Evolutionary conservation across 345 rosid genomes (phyloP).

Genomic region (Pseudoturritis turrita): DNA sequence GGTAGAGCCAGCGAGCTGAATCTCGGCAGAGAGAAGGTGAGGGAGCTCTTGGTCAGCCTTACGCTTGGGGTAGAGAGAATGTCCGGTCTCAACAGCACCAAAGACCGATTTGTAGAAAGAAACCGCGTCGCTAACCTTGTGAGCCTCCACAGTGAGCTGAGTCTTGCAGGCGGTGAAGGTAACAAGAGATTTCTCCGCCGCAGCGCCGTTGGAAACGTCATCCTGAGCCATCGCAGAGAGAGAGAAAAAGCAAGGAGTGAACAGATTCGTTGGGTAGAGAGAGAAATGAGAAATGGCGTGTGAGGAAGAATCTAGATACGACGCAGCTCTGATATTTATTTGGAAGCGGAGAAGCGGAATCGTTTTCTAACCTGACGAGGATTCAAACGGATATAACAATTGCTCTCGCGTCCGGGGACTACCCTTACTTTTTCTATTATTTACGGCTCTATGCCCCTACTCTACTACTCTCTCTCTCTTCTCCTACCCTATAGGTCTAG

Average conservation of each 20-base stretch:
- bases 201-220: conserved; percentile 52
- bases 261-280: neutral
- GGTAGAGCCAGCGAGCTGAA: conserved; percentile 57
- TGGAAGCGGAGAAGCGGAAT: conserved; percentile 63
- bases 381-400: conserved; percentile 27
- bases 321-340: conserved; percentile 23
- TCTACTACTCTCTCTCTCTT: neutral
- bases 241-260: conserved; percentile 10
- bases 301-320: conserved; percentile 3
- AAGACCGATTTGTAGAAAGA: conserved; percentile 80
- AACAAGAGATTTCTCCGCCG: conserved; percentile 38
- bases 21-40: conserved; percentile 66
- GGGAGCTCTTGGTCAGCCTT: conserved; percentile 93
- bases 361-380: conserved; percentile 34
- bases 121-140: conserved; percentile 74
- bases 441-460: conserved; percentile 36
- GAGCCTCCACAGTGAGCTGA: conserved; percentile 69
- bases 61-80: conserved; percentile 70
- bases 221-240: conserved; percentile 48
- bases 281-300: conserved; percentile 9
- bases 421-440: conserved; percentile 17
- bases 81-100: conserved; percentile 63
- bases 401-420: neutral
- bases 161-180: conserved; percentile 58
- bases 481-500: neutral